Evolutionary conservation across 805 yeast genomes (phyloP).

Genomic region (Candida golubevii): DNA sequence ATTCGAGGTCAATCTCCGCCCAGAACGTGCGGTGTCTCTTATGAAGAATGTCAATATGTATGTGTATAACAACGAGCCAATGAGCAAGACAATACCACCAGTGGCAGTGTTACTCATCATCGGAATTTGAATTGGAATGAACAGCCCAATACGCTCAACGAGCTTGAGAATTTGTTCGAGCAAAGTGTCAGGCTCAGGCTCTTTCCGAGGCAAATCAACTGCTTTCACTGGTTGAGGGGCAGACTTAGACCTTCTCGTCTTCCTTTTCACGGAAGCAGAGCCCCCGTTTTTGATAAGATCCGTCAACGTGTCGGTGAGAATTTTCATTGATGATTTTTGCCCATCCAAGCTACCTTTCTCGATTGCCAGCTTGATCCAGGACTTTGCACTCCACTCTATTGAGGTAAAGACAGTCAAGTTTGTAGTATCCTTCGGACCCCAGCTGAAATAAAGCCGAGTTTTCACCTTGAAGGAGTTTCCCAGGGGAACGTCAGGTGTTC

Average conservation of each 20-base stretch:
- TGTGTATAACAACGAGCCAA: slow-evolving; percentile 9
- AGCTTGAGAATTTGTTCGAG: slow-evolving; percentile 5
- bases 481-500: slow-evolving; percentile 95
- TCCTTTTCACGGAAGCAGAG: slow-evolving; percentile 10
- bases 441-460: slow-evolving; percentile 66
- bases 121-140: slow-evolving; percentile 11
- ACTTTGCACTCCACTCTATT: slow-evolving; percentile 84
- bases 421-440: slow-evolving; percentile 68
- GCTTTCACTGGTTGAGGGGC: slow-evolving; percentile 2
- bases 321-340: slow-evolving; percentile 43
- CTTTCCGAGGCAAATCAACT: neutral
- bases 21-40: neutral
- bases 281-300: slow-evolving; percentile 9
- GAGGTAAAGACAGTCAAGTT: slow-evolving; percentile 57
- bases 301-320: slow-evolving; percentile 9
- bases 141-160: slow-evolving; percentile 12
- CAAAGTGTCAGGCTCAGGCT: slow-evolving; percentile 1
- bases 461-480: slow-evolving; percentile 76
- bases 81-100: slow-evolving; percentile 10
- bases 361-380: slow-evolving; percentile 88
- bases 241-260: slow-evolving; percentile 12
- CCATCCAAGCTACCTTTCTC: slow-evolving; percentile 84
- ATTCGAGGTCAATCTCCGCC: neutral
- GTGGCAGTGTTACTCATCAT: slow-evolving; percentile 7
- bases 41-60: slow-evolving; percentile 1